Percentiles rank a stretch among this genome's conserved stretches.
Evolutionary conservation across 257 asterid species (phyloP).

Genomic region (Rhazya stricta): DNA sequence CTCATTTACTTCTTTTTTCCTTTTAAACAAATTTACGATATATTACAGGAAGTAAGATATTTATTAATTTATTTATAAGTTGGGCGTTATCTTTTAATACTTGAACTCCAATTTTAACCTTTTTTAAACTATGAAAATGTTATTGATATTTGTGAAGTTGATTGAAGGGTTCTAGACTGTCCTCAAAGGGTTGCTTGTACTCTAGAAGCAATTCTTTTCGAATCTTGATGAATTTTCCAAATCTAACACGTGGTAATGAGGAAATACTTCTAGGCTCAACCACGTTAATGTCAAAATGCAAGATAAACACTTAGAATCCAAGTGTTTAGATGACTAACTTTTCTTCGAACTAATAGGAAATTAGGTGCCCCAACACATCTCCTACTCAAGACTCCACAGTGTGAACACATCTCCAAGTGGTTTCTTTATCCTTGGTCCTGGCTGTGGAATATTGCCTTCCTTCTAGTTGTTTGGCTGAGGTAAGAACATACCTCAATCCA

Average conservation of each 20-base stretch:
- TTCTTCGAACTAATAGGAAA: neutral
- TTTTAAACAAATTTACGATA: no score
- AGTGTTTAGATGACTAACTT: neutral
- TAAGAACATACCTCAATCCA: neutral
- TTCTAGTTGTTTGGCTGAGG: neutral
- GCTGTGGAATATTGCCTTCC: no score
- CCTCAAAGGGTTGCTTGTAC: no score
- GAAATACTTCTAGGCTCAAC: neutral
- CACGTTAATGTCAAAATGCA: neutral
- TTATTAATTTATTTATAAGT: no score
- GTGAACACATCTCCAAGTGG: neutral
- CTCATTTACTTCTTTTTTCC: no score
- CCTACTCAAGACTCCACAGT: neutral
- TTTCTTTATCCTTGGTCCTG: no score
- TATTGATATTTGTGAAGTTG: no score
- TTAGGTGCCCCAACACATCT: slow-evolving; percentile 4
- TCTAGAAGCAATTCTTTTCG: neutral
- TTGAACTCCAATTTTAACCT: no score
- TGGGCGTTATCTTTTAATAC: no score
- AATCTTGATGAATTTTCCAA: neutral
- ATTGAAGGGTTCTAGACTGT: neutral
- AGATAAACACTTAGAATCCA: no score
- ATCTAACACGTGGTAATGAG: slow-evolving; percentile 9
- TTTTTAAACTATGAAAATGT: no score
- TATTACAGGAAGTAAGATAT: no score